A percentile compares a stretch with the other conserved stretches of the same genome.
Evolutionary conservation across 2,329 filamentous ascomycete genomes (phyloP).

Genomic region (Leptographium lundbergii): DNA sequence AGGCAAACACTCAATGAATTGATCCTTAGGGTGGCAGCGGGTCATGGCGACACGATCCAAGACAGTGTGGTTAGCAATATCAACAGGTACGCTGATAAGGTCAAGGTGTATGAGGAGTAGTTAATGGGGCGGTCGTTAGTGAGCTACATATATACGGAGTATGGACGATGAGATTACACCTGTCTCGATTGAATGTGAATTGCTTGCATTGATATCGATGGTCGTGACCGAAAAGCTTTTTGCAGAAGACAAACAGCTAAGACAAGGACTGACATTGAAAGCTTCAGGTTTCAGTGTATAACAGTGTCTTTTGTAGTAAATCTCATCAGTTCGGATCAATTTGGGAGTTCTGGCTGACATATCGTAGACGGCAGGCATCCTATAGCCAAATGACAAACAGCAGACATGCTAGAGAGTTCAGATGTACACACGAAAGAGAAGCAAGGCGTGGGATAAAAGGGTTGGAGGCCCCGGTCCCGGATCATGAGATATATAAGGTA

Average conservation of each 20-base stretch:
- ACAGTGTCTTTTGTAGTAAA: too few species aligned
- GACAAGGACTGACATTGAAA: too few species aligned
- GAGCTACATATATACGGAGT: not conserved
- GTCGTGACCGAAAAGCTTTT: not conserved
- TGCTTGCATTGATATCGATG: not conserved
- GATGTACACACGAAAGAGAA: not conserved
- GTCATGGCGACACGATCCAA: conserved; percentile 66
- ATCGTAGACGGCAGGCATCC: not conserved
- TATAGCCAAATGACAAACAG: not conserved
- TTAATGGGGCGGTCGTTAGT: not conserved
- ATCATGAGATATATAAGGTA: not conserved
- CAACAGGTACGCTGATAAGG: conserved; percentile 64
- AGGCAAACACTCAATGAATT: conserved; percentile 82
- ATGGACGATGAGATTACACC: not conserved
- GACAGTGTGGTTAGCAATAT: conserved; percentile 75
- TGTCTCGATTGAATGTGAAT: not conserved
- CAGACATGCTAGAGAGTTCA: not conserved
- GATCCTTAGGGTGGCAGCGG: conserved; percentile 74
- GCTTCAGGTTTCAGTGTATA: too few species aligned
- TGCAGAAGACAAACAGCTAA: too few species aligned
- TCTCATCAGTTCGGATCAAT: too few species aligned
- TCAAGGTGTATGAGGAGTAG: conserved; percentile 64
- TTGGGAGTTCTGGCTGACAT: not conserved
- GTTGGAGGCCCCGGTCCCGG: not conserved
- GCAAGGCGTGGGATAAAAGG: not conserved